Conservation (phyloP, 2,329 filamentous ascomycete species). For the Exserohilum turcica region DNA sequence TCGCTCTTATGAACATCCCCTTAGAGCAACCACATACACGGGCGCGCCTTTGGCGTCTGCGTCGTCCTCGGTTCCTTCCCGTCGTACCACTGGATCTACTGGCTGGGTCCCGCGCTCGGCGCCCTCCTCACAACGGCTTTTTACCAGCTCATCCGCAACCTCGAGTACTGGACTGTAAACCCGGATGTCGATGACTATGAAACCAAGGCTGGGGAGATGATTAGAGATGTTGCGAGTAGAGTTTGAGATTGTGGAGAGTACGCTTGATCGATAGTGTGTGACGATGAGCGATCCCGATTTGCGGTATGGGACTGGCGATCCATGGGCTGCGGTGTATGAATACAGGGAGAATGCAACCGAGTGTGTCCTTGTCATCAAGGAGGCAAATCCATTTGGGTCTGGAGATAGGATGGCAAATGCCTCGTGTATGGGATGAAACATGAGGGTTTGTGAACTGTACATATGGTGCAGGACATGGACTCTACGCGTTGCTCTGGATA, state of each 20-base stretch:
- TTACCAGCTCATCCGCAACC: slow-evolving; percentile 52
- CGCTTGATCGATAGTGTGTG: no score
- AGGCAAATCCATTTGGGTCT: no score
- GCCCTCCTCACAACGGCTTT: slow-evolving; percentile 54
- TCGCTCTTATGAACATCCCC: no score
- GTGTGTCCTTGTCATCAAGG: no score
- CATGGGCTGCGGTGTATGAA: no score
- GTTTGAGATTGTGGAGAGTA: neutral
- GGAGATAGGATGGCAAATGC: no score
- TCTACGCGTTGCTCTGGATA: no score
- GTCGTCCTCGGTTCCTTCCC: slow-evolving; percentile 47
- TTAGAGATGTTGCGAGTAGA: slow-evolving; percentile 1
- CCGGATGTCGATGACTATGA: slow-evolving; percentile 19
- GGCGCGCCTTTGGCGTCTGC: slow-evolving; percentile 53
- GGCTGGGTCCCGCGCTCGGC: slow-evolving; percentile 52
- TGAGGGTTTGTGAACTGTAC: no score
- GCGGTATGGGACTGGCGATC: neutral
- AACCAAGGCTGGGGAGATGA: neutral
- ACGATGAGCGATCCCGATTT: neutral
- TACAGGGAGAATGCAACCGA: no score
- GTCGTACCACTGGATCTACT: slow-evolving; percentile 45
- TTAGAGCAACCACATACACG: slow-evolving; percentile 53
- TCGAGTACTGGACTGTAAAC: slow-evolving; percentile 41
- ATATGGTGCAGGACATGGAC: no score
- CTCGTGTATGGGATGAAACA: no score